Conservation (phyloP, 2,329 filamentous ascomycete genomes). For the Ceratocystis huliohia region DNA sequence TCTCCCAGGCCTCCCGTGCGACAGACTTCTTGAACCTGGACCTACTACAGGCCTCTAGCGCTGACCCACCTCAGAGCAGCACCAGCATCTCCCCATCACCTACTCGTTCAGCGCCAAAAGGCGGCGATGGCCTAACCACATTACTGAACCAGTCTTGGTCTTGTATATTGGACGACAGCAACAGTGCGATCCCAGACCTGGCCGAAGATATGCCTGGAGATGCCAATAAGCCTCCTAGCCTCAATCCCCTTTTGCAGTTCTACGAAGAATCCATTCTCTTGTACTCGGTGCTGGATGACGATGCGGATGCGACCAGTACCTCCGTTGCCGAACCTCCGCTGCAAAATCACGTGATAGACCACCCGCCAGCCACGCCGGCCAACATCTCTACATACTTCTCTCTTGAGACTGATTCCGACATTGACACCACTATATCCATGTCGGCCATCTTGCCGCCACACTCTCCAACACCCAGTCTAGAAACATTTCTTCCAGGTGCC, state of each 20-base stretch:
- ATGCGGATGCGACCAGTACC: background rate
- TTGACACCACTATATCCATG: background rate
- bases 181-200: background rate
- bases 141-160: slow-evolving; percentile 4
- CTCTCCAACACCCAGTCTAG: slow-evolving; percentile 14
- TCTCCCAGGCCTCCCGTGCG: slow-evolving; percentile 9
- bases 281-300: slow-evolving; percentile 2
- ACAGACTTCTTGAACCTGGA: background rate
- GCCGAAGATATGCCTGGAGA: background rate
- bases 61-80: background rate
- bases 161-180: background rate
- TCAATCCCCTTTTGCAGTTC: background rate
- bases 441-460: background rate
- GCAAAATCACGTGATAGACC: background rate
- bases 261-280: slow-evolving; percentile 12
- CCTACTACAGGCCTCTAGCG: background rate
- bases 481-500: slow-evolving; percentile 12
- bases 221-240: background rate
- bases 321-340: background rate
- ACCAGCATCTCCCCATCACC: background rate
- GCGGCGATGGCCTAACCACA: background rate
- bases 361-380: background rate
- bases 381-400: background rate
- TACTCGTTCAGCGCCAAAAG: background rate
- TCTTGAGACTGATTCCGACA: background rate